Base-by-base conservation (phyloP, 176 grass and related monocot species). In the Lolium perenne region DNA sequence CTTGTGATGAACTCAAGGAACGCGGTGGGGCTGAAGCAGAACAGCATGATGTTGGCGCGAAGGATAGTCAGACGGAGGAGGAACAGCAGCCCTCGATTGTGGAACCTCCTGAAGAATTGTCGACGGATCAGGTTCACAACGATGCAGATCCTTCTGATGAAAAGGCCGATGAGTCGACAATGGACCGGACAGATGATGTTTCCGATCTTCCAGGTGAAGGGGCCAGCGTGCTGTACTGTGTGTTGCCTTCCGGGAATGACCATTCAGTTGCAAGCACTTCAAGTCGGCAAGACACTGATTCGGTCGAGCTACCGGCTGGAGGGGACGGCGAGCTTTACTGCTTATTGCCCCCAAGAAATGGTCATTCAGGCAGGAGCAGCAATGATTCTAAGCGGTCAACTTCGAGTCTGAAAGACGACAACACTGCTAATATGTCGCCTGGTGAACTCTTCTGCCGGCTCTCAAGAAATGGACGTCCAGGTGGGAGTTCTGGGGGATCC, bases 321-420 rank as follows among this genome's bases (percentile, higher is more conserved):
- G 86, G 90, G 35, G 78, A 49, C 46, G 86, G 74, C 25, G 94
- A 96, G n/a, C 79, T 95, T 21, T 95, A 88, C 57, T 95, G 91
- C 17, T 0, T 95, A 68, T 88, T 95, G 78, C 90, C 90, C 1
- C 79, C 85, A 25, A 90, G 88, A 80, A 86, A 81, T 73, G 83
- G 64, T n/a, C 23, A 57, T 74, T 84, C 92, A 26, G 76, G 61
- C 60, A 80, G 88, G 86, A 87, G 82, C 82, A 38, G 17, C 22
- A 29, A 43, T 79, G 86, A 91, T 76, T 91, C 84, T 38, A 94
- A 79, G 16, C 75, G 82, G 48, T 87, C 88, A 32, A 88, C 40
- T 82, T 62, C 15, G 8, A 72, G 77, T 48, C 49, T 20, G 26
- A 91, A 80, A 50, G 80, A 75, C 6, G 66, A 87, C 18, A 55